These are phyloP conservation scores for Priceomyces castillae DNA, from an alignment of 805 yeast genomes.

Conservation along the genomic window DNA sequence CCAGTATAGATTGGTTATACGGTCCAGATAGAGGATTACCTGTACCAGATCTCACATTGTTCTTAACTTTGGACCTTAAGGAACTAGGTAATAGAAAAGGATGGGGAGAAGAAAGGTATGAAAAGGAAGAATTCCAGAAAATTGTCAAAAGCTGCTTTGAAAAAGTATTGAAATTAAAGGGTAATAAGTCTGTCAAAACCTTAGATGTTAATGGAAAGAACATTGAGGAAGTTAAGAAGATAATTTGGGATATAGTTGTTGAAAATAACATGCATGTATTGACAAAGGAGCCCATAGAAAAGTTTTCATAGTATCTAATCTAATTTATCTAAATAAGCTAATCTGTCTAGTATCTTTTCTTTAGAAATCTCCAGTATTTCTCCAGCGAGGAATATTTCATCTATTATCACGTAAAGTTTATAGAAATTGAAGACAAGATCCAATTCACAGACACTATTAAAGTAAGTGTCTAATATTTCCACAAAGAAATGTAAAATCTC, in stretches of 20 bases:
- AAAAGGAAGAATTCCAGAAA: slow-evolving; percentile 67
- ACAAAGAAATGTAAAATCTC: slow-evolving; percentile 87
- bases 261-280: slow-evolving; percentile 7
- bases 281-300: slow-evolving; percentile 13
- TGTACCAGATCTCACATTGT: slow-evolving; percentile 79
- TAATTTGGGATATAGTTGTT: slow-evolving; percentile 40
- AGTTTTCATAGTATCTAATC: slow-evolving; percentile 32
- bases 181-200: slow-evolving; percentile 34
- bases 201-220: slow-evolving; percentile 59
- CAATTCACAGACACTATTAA: slow-evolving; percentile 88
- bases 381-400: slow-evolving; percentile 87
- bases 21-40: slow-evolving; percentile 83
- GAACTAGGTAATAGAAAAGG: slow-evolving; percentile 58
- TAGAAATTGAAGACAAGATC: slow-evolving; percentile 91
- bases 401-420: slow-evolving; percentile 76
- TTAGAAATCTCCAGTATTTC: slow-evolving; percentile 87
- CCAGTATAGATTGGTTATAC: slow-evolving; percentile 70
- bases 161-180: slow-evolving; percentile 32
- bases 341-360: slow-evolving; percentile 58
- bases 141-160: slow-evolving; percentile 63
- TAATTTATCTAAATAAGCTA: slow-evolving; percentile 61
- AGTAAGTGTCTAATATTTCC: slow-evolving; percentile 80
- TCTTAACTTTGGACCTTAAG: slow-evolving; percentile 57
- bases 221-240: slow-evolving; percentile 53
- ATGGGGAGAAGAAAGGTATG: slow-evolving; percentile 95